A percentile compares a stretch with the other conserved stretches of the same genome.
These are phyloP conservation scores for Starmerella roubikii DNA, from an alignment of 805 yeast species.

Conservation along the genomic window DNA sequence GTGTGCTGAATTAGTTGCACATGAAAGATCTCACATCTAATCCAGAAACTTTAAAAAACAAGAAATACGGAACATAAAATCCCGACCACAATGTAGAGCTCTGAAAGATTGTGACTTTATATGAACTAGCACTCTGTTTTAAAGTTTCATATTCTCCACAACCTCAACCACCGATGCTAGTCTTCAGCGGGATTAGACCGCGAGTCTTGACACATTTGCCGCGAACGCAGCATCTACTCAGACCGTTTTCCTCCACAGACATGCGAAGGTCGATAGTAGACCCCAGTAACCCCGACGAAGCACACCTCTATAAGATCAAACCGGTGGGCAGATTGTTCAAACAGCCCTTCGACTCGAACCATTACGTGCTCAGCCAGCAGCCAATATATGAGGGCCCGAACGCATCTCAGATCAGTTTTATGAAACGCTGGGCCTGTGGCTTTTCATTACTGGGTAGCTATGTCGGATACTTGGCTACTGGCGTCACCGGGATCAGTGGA, in stretches of 20 bases:
- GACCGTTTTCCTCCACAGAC: not conserved
- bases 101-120: too few species aligned
- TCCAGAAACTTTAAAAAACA: too few species aligned
- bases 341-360: constrained; percentile 38
- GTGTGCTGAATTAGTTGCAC: too few species aligned
- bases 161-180: not conserved
- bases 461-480: constrained; percentile 38
- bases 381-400: constrained; percentile 57
- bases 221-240: too few species aligned
- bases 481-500: constrained; percentile 39
- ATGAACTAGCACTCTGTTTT: too few species aligned
- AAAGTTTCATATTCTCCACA: too few species aligned
- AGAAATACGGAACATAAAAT: too few species aligned
- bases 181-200: not conserved
- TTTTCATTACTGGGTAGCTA: constrained; percentile 48
- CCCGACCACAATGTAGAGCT: too few species aligned
- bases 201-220: not conserved
- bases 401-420: constrained; percentile 44
- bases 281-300: constrained; percentile 32
- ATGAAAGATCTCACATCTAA: too few species aligned
- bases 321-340: constrained; percentile 31
- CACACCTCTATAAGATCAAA: constrained; percentile 28
- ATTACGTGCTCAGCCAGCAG: constrained; percentile 38
- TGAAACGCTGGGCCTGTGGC: constrained; percentile 49
- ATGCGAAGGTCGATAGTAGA: constrained; percentile 16